These are phyloP conservation scores for Skeletonema tropicum DNA, from an alignment of 108 stramenopile species.

Conservation along the genomic window DNA sequence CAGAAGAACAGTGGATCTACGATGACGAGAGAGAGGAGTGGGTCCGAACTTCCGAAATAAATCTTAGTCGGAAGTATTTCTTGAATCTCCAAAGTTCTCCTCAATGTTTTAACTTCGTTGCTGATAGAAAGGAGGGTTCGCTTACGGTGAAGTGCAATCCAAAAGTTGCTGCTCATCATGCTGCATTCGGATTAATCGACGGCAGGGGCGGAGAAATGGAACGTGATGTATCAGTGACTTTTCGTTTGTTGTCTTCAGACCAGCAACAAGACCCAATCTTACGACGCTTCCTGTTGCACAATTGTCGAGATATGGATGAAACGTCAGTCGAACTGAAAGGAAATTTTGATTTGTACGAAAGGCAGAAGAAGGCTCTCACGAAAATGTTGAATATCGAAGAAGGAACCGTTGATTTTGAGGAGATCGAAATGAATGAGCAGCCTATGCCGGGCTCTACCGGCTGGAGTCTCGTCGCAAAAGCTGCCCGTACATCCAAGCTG, in stretches of 20 bases:
- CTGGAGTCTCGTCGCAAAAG: constrained; percentile 66
- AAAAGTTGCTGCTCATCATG: constrained; percentile 68
- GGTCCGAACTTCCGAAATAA: constrained; percentile 44
- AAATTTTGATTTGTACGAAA: constrained; percentile 52
- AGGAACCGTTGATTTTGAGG: constrained; percentile 53
- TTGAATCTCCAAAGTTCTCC: constrained; percentile 46
- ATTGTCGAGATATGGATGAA: constrained; percentile 36
- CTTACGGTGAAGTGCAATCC: constrained; percentile 56
- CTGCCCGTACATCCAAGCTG: constrained; percentile 43
- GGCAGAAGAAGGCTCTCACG: constrained; percentile 73
- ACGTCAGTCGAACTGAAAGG: constrained; percentile 50
- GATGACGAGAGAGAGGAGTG: constrained; percentile 53
- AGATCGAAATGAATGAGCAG: constrained; percentile 69
- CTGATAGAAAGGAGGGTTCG: constrained; percentile 27
- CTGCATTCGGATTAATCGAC: constrained; percentile 52
- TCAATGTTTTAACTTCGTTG: constrained; percentile 51
- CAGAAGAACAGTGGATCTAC: constrained; percentile 54
- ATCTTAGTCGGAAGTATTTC: constrained; percentile 47
- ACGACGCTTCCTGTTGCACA: constrained; percentile 56
- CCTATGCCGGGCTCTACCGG: constrained; percentile 66
- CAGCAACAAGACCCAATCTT: constrained; percentile 61
- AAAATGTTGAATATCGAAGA: constrained; percentile 68
- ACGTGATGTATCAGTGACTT: constrained; percentile 41
- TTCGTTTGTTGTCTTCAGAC: constrained; percentile 42
- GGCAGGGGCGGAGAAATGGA: constrained; percentile 50